phyloP scores from a whole-genome alignment of 257 asterid species.

The Solanum tarapatanum region DNA sequence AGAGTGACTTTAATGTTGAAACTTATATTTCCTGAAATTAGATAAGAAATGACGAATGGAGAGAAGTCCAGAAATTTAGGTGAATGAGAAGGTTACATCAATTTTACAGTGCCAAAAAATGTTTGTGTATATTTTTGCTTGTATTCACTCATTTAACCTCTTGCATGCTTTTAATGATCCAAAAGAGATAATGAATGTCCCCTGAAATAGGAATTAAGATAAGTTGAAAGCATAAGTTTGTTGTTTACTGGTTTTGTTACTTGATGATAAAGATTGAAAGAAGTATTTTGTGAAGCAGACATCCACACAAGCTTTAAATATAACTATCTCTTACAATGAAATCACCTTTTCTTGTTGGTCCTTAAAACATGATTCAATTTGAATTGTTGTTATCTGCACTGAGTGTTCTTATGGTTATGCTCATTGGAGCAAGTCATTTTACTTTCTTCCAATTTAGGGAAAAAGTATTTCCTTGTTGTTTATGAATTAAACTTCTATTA shows the following conservation, averaged over 20 bases:
- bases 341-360: not conserved
- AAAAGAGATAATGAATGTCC: not conserved
- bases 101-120: not conserved
- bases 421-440: not conserved
- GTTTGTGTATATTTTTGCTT: not conserved
- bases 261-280: not conserved
- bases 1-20: not conserved
- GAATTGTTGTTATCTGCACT: not conserved
- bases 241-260: not conserved
- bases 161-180: not conserved
- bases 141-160: not conserved
- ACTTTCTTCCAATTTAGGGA: not conserved
- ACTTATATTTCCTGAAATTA: not conserved
- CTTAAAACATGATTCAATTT: not conserved
- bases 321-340: not conserved
- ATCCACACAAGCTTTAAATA: not conserved
- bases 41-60: not conserved
- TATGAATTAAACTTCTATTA: not conserved
- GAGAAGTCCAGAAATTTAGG: not conserved
- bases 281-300: not conserved
- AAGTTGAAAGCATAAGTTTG: not conserved
- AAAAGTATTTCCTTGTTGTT: not conserved
- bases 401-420: not conserved
- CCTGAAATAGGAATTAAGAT: not conserved
- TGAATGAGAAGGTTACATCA: not conserved